Conservation (phyloP, 139 green algal genomes). For the Spirogloea muscicola region DNA sequence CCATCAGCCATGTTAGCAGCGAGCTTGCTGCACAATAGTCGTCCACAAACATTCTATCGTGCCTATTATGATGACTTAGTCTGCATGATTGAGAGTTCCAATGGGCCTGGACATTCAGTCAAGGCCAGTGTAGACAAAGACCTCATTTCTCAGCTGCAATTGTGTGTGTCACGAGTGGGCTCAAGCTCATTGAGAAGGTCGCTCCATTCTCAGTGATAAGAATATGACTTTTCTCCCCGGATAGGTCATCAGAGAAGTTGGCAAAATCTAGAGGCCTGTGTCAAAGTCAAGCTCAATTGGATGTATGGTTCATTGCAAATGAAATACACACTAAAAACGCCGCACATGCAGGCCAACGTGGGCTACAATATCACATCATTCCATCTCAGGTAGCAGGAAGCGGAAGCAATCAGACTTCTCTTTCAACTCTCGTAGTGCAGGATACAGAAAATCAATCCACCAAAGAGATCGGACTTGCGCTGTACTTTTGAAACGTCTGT, state of each 20-base stretch:
- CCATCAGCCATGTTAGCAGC: too few species aligned
- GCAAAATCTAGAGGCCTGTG: conserved; percentile 11
- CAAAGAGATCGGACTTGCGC: conserved; percentile 14
- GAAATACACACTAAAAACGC: background rate
- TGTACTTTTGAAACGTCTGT: conserved; percentile 7
- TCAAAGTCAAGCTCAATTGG: background rate
- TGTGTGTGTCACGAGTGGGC: conserved; percentile 18
- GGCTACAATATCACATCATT: conserved; percentile 4
- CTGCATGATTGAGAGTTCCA: too few species aligned
- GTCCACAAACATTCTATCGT: too few species aligned
- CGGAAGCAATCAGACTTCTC: too few species aligned
- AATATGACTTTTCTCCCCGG: conserved; percentile 6
- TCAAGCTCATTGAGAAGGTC: conserved; percentile 32
- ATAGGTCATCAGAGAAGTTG: conserved; percentile 13
- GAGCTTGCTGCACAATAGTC: too few species aligned
- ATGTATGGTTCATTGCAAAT: conserved; percentile 1
- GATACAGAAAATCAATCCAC: conserved; percentile 35
- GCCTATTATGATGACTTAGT: too few species aligned
- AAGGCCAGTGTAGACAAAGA: too few species aligned
- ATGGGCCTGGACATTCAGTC: too few species aligned
- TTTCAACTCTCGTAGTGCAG: background rate
- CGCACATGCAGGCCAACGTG: background rate
- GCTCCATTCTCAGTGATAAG: conserved; percentile 24
- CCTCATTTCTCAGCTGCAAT: background rate
- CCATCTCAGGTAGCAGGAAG: too few species aligned